Percentiles rank a stretch among this genome's conserved stretches.
Evolutionary conservation across 2,329 filamentous ascomycete genomes (phyloP).

Genomic region (Scytalidium sp.): DNA sequence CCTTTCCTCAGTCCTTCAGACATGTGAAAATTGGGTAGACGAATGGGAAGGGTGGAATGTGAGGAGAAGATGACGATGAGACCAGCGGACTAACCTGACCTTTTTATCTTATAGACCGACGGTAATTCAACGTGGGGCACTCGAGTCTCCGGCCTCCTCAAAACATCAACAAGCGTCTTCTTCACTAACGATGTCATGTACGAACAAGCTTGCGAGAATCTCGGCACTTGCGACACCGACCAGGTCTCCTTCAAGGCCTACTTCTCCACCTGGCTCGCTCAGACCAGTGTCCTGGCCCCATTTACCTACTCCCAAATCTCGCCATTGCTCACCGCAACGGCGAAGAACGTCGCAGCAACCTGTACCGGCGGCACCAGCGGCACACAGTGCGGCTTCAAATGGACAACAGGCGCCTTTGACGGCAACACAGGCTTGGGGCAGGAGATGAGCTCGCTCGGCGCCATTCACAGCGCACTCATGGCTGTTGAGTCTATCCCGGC

Average conservation of each 20-base stretch:
- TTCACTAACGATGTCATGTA: slow-evolving; percentile 58
- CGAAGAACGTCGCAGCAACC: slow-evolving; percentile 52
- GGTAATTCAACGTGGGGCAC: slow-evolving; percentile 51
- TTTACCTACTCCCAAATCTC: slow-evolving; percentile 52
- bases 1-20: neutral
- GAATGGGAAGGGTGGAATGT: too few relatives aligned
- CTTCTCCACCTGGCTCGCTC: slow-evolving; percentile 56
- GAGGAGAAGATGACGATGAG: too few relatives aligned
- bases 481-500: slow-evolving; percentile 43
- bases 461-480: slow-evolving; percentile 58
- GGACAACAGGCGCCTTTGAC: slow-evolving; percentile 55
- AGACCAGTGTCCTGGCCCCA: slow-evolving; percentile 61
- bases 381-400: slow-evolving; percentile 58
- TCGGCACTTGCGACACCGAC: slow-evolving; percentile 56
- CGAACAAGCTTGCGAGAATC: slow-evolving; percentile 65
- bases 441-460: slow-evolving; percentile 67
- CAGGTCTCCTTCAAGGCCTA: slow-evolving; percentile 62
- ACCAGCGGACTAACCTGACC: neutral
- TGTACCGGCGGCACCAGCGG: slow-evolving; percentile 57
- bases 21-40: too few relatives aligned
- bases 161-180: slow-evolving; percentile 45
- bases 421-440: slow-evolving; percentile 62
- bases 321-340: slow-evolving; percentile 52
- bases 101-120: slow-evolving; percentile 38
- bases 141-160: slow-evolving; percentile 53